Percentiles rank a stretch among this genome's conserved stretches.
Conservation (phyloP, 306 rosid genomes). For the Trifolium dubium region DNA sequence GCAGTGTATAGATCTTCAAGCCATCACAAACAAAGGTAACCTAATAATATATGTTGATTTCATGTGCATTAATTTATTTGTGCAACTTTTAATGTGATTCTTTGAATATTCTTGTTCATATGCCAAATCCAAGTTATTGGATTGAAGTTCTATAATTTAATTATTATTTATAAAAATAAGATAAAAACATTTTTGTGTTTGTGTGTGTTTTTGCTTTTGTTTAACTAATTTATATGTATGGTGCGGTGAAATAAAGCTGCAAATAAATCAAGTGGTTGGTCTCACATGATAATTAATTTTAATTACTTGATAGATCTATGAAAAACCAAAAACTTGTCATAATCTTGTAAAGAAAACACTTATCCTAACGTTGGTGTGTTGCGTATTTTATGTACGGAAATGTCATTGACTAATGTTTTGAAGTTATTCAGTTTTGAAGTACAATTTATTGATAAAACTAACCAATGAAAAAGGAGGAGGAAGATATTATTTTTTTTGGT, state of each 20-base stretch:
- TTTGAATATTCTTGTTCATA: slow-evolving; percentile 46
- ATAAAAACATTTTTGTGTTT: background rate
- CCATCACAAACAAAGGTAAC: background rate
- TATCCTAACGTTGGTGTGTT: slow-evolving; percentile 1
- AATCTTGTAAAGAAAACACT: background rate
- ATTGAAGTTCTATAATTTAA: background rate
- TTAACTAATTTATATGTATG: background rate
- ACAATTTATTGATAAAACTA: slow-evolving; percentile 23
- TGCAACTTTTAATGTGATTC: slow-evolving; percentile 39
- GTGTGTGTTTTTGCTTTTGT: background rate
- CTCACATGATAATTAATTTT: slow-evolving; percentile 21
- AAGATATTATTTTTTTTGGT: no score
- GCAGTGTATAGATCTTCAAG: slow-evolving; percentile 25
- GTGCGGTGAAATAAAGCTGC: slow-evolving; percentile 24
- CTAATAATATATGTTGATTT: slow-evolving; percentile 40
- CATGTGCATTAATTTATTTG: slow-evolving; percentile 35
- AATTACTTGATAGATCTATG: slow-evolving; percentile 16
- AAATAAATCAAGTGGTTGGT: background rate
- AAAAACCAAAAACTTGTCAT: background rate
- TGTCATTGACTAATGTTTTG: slow-evolving; percentile 42
- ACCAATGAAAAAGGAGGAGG: slow-evolving; percentile 17
- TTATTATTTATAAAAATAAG: background rate
- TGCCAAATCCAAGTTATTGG: slow-evolving; percentile 39
- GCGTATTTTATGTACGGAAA: slow-evolving; percentile 48
- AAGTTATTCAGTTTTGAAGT: slow-evolving; percentile 27